Evolutionary conservation across 2,329 filamentous ascomycete species (phyloP), one percentile per base, ranked within the genome.

Genomic region (Colletotrichum falcatum): DNA sequence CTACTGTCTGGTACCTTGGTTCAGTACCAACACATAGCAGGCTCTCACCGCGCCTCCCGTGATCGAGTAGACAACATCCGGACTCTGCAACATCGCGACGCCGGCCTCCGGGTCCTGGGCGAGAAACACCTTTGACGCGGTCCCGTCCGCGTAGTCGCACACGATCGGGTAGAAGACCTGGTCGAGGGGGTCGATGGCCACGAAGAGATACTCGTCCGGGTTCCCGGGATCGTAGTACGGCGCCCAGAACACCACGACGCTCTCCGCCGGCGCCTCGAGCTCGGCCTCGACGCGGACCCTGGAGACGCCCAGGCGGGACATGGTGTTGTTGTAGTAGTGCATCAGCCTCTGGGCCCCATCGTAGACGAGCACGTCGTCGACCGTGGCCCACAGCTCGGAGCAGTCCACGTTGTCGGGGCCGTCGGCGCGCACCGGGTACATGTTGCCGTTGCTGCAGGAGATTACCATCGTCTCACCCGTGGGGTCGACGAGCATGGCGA

Each of bases 261-360:
- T 66, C 3, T 53, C 48, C 2, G 35, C 61, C 7, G 77, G 77
- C 3, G 74, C 70, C 20, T 70, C 53, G 3, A 58, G 44, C 9
- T 68, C 66, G 56, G 74, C 65, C 16, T 74, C 73, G 39, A 75
- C 64, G 7, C 78, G 76, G 8, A 81, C 72, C 5, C 77, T 77
- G 2, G 74, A 77, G 39, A 44, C 39, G 18, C 39, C 8, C 6
- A 53, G 63, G 18, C 6, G 1, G 18, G 65, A 65, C 78, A 81
- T 81, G 63, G 77, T 76, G 66, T 80, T 73, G 23, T 70, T 71
- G 74, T 79, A 80, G 76, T 79, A 80, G 73, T 80, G 77, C 73
- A 80, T 74, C 12, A 77, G 58, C n/a, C 75, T 72, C 8, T 66
- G 61, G 5, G 66, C 66, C 35, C 73, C 77, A 54, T 78, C 77